Base-by-base conservation (phyloP, 768 basidiomycete species). In the Jaapia argillacea region DNA sequence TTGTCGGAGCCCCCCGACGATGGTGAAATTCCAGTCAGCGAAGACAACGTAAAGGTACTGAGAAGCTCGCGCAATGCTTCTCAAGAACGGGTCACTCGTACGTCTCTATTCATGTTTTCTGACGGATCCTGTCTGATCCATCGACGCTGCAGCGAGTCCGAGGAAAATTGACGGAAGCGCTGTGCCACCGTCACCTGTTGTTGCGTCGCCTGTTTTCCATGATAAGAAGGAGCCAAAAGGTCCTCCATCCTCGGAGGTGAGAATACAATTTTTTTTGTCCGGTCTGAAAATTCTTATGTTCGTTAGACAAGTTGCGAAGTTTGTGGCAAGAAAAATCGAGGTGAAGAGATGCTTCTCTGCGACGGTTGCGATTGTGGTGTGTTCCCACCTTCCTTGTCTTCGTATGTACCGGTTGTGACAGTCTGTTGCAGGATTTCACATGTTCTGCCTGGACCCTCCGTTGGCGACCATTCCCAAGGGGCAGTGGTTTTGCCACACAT, bases 401-500 rank as follows among this genome's bases (percentile, higher is more conserved):
- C 24, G 35, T 27, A 6, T 28, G 36, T 26, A 22, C 42, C 33
- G n/a, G 16, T 13, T 23, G 23, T 13, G 16, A 31, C 45, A 48
- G 44, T 45, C 47, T 28, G 45, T 46, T 16, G 3, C 48, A 93
- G 90, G 94, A 3, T 99, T 90, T 65, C 96, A 99, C 63, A 96
- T 87, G 68, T 91, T 86, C 60, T 99, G 96, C 59, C 81, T 99
- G 45, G 85, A 91, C 56, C 96, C 96, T 10, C 93, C 93, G 16
- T 66, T 98, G 42, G 64, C 72, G 6, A 66, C 71, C 2, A 86
- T 99, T 44, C 96, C 96, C 2, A 86, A 84, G 56, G 90, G 92
- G 31, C 83, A 94, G 50, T 99, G 94, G 94, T 97, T 80, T 58
- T 99, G 96, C 60, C 85, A 85, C 53, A 80, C 81, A 3, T 99